Evolutionary conservation across 306 rosid species (phyloP).

Genomic region (Nissolia schottii): DNA sequence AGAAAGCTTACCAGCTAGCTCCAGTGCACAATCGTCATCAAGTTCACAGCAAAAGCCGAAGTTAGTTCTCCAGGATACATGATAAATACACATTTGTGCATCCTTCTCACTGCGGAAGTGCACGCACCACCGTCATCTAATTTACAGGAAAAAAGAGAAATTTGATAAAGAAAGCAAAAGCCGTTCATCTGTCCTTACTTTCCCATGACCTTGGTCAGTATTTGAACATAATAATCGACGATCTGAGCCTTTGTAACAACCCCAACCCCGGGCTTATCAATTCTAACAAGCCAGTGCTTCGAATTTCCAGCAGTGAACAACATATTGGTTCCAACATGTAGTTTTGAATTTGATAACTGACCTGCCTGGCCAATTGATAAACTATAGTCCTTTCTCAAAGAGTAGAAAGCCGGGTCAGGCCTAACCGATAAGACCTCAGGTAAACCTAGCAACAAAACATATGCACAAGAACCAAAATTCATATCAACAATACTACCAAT

Average conservation of each 20-base stretch:
- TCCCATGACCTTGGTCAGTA: conserved; percentile 73
- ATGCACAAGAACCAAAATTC: conserved; percentile 1
- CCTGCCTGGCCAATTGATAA: conserved; percentile 28
- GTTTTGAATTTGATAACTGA: conserved; percentile 14
- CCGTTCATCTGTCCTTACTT: conserved; percentile 45
- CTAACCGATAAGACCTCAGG: conserved; percentile 54
- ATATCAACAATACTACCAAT: background rate
- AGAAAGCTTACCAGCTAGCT: conserved; percentile 51
- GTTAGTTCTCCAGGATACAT: conserved; percentile 75
- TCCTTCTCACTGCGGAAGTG: conserved; percentile 71
- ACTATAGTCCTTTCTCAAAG: conserved; percentile 48
- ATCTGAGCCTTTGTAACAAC: conserved; percentile 89
- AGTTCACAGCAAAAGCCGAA: conserved; percentile 92
- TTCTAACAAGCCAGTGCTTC: conserved; percentile 80
- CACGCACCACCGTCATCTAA: conserved; percentile 17
- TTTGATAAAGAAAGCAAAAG: background rate
- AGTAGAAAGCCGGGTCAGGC: conserved; percentile 55
- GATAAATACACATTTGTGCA: conserved; percentile 90
- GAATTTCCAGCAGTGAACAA: conserved; percentile 66
- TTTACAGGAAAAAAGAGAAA: conserved; percentile 16
- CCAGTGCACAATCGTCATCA: conserved; percentile 66
- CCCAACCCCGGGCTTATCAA: conserved; percentile 70
- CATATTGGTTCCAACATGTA: conserved; percentile 13
- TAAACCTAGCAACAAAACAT: conserved; percentile 47
- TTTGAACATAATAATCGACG: conserved; percentile 76